These are phyloP conservation scores for Aspergillus taichungensis DNA, from an alignment of 495 filamentous ascomycete species.

Conservation along the genomic window DNA sequence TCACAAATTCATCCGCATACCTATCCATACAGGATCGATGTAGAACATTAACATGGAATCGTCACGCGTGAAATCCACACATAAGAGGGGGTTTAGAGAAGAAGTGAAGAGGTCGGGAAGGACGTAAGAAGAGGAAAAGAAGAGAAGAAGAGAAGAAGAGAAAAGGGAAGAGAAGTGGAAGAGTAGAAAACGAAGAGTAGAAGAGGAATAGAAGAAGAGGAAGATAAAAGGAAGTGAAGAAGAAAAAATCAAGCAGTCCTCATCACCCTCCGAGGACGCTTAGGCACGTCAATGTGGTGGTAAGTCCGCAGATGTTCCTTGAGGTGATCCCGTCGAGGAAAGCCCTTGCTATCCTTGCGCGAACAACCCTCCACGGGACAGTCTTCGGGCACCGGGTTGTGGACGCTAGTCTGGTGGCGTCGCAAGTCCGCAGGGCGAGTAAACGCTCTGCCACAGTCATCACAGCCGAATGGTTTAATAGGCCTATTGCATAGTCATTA, in stretches of 20 bases:
- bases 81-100: too few relatives aligned
- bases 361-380: slow-evolving; percentile 78
- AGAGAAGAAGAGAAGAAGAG: background rate
- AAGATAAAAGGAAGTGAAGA: background rate
- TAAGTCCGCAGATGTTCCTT: slow-evolving; percentile 80
- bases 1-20: too few relatives aligned
- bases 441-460: slow-evolving; percentile 39
- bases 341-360: slow-evolving; percentile 66
- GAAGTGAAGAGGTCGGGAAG: too few relatives aligned
- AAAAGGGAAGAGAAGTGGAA: background rate
- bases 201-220: background rate
- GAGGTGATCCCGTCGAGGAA: slow-evolving; percentile 79
- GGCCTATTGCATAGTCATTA: slow-evolving; percentile 14
- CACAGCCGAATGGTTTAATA: slow-evolving; percentile 33
- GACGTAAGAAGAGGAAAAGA: too few relatives aligned
- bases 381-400: slow-evolving; percentile 54
- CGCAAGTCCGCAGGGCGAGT: slow-evolving; percentile 46
- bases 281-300: slow-evolving; percentile 50
- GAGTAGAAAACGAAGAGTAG: background rate
- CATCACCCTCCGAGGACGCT: slow-evolving; percentile 30
- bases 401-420: slow-evolving; percentile 44
- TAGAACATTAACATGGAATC: too few relatives aligned
- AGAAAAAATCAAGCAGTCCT: slow-evolving; percentile 13
- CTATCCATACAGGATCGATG: too few relatives aligned
- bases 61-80: too few relatives aligned